Evolutionary conservation across 257 asterid genomes (phyloP).

Genomic region (Leonotis leonurus): DNA sequence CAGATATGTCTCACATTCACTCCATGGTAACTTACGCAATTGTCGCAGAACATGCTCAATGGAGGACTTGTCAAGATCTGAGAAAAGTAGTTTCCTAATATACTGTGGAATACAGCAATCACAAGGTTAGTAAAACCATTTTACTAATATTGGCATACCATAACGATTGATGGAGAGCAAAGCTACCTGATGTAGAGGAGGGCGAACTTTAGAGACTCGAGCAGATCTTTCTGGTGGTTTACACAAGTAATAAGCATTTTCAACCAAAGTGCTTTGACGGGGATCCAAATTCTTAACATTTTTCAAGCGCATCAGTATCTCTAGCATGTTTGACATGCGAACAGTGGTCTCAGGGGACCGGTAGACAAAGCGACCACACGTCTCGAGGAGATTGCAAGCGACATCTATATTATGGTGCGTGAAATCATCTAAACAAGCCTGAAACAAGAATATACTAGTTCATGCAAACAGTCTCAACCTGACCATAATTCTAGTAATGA

Average conservation of each 20-base stretch:
- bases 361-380: constrained; percentile 95
- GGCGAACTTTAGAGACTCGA: constrained; percentile 90
- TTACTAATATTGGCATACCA: constrained; percentile 11
- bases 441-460: constrained; percentile 23
- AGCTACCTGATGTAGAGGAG: constrained; percentile 88
- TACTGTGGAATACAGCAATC: constrained; percentile 47
- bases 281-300: constrained; percentile 98
- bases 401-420: constrained; percentile 94
- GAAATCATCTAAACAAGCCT: constrained; percentile 98
- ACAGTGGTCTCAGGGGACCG: constrained; percentile 90
- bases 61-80: constrained; percentile 89
- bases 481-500: constrained; percentile 11
- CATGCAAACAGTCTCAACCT: constrained; percentile 1
- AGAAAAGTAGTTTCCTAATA: constrained; percentile 89
- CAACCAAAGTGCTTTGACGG: constrained; percentile 91
- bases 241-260: constrained; percentile 96
- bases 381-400: constrained; percentile 98
- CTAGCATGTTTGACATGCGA: constrained; percentile 97
- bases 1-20: constrained; percentile 76
- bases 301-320: constrained; percentile 94
- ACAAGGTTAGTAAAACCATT: constrained; percentile 12
- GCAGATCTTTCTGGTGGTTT: constrained; percentile 99
- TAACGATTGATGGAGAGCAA: constrained; percentile 13
- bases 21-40: constrained; percentile 94
- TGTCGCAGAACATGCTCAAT: constrained; percentile 93